Evolutionary conservation across 1,139 yeast species (phyloP).

Genomic region (Saccharomyces hybrid): DNA sequence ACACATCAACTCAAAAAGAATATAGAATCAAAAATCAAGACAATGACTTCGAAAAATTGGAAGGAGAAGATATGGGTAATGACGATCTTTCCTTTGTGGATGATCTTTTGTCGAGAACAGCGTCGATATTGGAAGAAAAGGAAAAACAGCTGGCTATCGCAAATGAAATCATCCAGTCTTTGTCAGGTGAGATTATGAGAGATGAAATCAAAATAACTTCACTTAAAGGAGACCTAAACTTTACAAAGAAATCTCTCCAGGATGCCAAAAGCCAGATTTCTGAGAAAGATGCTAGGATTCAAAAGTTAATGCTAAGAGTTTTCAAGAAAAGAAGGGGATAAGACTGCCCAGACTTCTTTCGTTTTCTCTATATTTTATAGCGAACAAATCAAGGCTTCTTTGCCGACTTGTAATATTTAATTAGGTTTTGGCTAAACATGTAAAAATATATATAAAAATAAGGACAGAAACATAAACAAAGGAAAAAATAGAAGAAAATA

Average conservation of each 20-base stretch:
- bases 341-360: neutral
- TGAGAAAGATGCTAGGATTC: conserved; percentile 1
- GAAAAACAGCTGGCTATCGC: conserved; percentile 9
- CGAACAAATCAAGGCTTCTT: neutral
- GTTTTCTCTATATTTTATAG: neutral
- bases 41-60: neutral
- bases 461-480: neutral
- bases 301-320: neutral
- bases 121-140: conserved; percentile 9
- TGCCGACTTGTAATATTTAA: neutral
- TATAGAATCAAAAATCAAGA: neutral
- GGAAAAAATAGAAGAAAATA: neutral
- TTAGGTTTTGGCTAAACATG: neutral
- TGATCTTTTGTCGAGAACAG: conserved; percentile 6
- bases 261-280: conserved; percentile 1
- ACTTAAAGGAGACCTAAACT: conserved; percentile 12
- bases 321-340: neutral
- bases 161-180: conserved; percentile 6
- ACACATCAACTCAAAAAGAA: neutral
- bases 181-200: conserved; percentile 16
- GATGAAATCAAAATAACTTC: conserved; percentile 18
- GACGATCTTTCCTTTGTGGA: neutral
- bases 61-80: neutral
- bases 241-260: conserved; percentile 6
- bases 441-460: neutral